Evolutionary conservation across 2,329 filamentous ascomycete species (phyloP), one percentile per base, ranked within the genome.

Genomic region (Colletotrichum caudatum): DNA sequence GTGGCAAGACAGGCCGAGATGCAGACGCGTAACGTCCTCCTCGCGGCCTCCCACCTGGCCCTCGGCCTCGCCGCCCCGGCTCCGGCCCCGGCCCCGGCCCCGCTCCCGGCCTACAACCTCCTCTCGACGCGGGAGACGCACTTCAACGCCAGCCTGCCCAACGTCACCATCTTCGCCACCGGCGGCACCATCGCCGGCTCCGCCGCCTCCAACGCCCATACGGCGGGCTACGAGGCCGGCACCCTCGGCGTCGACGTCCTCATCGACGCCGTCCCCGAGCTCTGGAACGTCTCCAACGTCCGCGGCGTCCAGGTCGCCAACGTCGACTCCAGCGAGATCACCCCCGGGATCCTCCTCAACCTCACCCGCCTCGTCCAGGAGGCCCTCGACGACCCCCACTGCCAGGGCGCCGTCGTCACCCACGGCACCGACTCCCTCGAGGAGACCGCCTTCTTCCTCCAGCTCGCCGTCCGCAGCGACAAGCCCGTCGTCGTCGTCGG

Each of bases 351-450:
- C 64, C 81, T 86, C 44, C 79, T 89, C 26, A 82, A 80, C 35
- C 76, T 90, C 46, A 82, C 84, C 7, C 80, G 84, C 33, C 79
- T 81, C 66, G 85, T 90, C 64, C 85, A 87, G 66, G 72, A 73
- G 7, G 85, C 87, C 66, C 80, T 89, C 5, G 82, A 84, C 35
- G 77, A 76, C 67, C 79, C 80, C n/a, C 74, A 79, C 61, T 79
- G 78, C 44, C 78, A 81, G 79, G 88, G 85, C 46, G 87, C 86
- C 8, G 87, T 91, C 7, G 81, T 92, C 64, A 91, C 90, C 0
- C 90, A 92, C 75, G 90, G 90, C 59, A 92, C 90, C 11, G 90
- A 92, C 75, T 90, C 88, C 0, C 82, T 92, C 1, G 89, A 91
- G 75, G 89, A 91, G 78, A 86, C 87, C 0, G 87, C 89, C 11